Percentiles rank a stretch among this genome's conserved stretches.
phyloP scores from a whole-genome alignment of 306 rosid genomes.

The Citrullus mucosospermus region DNA sequence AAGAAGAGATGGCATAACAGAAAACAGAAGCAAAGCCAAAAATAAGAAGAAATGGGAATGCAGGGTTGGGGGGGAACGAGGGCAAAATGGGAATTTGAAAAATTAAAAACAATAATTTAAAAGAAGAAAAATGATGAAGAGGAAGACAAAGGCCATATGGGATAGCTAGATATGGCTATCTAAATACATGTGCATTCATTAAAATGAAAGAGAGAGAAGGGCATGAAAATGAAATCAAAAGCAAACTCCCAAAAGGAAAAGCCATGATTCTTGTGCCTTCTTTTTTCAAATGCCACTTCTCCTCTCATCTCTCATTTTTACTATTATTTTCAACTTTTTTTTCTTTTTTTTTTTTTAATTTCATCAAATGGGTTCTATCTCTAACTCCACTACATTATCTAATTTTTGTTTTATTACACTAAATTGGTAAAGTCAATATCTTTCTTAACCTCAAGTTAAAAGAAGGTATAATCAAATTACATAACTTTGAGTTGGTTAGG shows the following conservation, averaged over 20 bases:
- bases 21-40: conserved; percentile 2
- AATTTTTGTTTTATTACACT: too few relatives aligned
- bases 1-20: neutral
- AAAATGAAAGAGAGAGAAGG: neutral
- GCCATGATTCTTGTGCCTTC: conserved; percentile 16
- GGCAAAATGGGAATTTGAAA: neutral
- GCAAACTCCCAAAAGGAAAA: conserved; percentile 11
- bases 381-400: too few relatives aligned
- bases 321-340: neutral
- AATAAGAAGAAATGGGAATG: neutral
- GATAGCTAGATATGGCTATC: neutral
- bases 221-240: conserved; percentile 9
- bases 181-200: conserved; percentile 13
- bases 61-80: neutral
- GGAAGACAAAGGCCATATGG: conserved; percentile 1
- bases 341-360: too few relatives aligned
- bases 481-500: neutral
- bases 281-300: neutral
- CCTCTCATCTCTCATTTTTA: neutral
- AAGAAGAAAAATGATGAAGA: neutral
- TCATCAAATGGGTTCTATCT: too few relatives aligned
- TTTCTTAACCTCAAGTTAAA: neutral
- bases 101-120: neutral
- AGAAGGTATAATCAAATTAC: neutral
- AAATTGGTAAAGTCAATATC: neutral